Evolutionary conservation across 2,329 filamentous ascomycete species (phyloP).

Genomic region (Aspergillus quadricinctus): DNA sequence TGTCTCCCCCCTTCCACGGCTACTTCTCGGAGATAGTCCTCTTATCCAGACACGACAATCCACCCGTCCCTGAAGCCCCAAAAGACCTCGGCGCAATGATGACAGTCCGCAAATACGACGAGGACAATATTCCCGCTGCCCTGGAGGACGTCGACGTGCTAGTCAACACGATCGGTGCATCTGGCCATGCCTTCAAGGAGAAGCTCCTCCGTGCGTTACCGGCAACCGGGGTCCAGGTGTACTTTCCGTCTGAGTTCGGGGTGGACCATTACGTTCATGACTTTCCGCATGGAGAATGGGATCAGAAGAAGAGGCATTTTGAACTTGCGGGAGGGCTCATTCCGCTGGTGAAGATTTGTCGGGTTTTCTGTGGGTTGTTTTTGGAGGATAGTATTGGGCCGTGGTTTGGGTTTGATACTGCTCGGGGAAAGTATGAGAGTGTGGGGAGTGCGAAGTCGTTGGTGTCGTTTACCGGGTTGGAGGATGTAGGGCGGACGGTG

Average conservation of each 20-base stretch:
- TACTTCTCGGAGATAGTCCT: conserved; percentile 22
- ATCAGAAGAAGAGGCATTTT: conserved; percentile 28
- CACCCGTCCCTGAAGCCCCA: neutral
- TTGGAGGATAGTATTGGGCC: conserved; percentile 32
- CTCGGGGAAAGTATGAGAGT: conserved; percentile 24
- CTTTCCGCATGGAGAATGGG: conserved; percentile 33
- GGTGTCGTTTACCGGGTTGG: conserved; percentile 29
- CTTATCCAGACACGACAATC: conserved; percentile 15
- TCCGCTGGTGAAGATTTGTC: conserved; percentile 21
- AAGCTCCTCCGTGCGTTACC: conserved; percentile 21
- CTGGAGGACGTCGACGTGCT: conserved; percentile 30
- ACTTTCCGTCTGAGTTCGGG: conserved; percentile 37
- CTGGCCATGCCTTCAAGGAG: conserved; percentile 28
- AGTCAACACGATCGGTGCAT: conserved; percentile 25
- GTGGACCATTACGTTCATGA: conserved; percentile 37
- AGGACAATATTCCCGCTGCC: conserved; percentile 18
- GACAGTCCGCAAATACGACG: conserved; percentile 15
- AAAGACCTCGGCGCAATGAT: conserved; percentile 5
- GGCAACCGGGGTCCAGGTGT: conserved; percentile 24
- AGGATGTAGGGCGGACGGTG: conserved; percentile 29
- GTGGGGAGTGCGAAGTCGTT: conserved; percentile 20
- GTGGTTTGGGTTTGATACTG: conserved; percentile 31
- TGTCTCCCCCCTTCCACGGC: conserved; percentile 14
- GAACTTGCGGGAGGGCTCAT: conserved; percentile 14
- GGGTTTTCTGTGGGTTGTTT: conserved; percentile 31